Conservation (phyloP, 139 green algal species). For the Yamagishiella unicocca region DNA sequence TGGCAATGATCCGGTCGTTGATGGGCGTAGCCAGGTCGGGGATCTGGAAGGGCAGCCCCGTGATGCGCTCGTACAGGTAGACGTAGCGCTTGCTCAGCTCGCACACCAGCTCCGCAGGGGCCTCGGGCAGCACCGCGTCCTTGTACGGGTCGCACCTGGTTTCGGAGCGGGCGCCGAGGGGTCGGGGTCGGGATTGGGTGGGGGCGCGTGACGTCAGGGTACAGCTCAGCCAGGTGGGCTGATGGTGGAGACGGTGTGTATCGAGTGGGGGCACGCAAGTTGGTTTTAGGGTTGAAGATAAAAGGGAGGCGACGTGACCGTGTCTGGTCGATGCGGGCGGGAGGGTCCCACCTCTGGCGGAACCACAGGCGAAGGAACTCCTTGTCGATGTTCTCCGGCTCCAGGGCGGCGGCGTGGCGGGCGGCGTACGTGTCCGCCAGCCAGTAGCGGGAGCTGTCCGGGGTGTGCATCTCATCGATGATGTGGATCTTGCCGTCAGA, state of each 20-base stretch:
- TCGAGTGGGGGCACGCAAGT: too few species aligned
- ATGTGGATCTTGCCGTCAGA: slow-evolving; percentile 36
- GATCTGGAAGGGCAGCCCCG: slow-evolving; percentile 83
- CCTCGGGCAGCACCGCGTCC: slow-evolving; percentile 92
- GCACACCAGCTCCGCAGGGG: slow-evolving; percentile 87
- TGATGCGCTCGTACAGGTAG: slow-evolving; percentile 96
- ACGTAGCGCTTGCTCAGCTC: slow-evolving; percentile 95
- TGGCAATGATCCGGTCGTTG: slow-evolving; percentile 51
- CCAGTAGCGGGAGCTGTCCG: slow-evolving; percentile 97
- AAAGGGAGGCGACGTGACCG: too few species aligned
- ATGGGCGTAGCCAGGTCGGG: slow-evolving; percentile 48
- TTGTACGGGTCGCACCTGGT: slow-evolving; percentile 97
- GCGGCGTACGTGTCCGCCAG: slow-evolving; percentile 88
- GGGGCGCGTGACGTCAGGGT: too few species aligned
- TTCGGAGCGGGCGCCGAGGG: background rate
- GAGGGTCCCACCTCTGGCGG: slow-evolving; percentile 61
- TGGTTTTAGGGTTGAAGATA: too few species aligned
- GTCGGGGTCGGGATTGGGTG: too few species aligned
- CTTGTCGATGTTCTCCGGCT: slow-evolving; percentile 99
- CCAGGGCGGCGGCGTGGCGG: slow-evolving; percentile 78
- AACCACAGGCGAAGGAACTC: slow-evolving; percentile 99
- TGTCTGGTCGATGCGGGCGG: background rate
- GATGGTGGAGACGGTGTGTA: too few species aligned
- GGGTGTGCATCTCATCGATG: slow-evolving; percentile 93
- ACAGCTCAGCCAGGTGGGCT: too few species aligned